Evolutionary conservation across 2,329 filamentous ascomycete species (phyloP), one percentile per base, ranked within the genome.

Genomic region (Exutisphaerella laricina): DNA sequence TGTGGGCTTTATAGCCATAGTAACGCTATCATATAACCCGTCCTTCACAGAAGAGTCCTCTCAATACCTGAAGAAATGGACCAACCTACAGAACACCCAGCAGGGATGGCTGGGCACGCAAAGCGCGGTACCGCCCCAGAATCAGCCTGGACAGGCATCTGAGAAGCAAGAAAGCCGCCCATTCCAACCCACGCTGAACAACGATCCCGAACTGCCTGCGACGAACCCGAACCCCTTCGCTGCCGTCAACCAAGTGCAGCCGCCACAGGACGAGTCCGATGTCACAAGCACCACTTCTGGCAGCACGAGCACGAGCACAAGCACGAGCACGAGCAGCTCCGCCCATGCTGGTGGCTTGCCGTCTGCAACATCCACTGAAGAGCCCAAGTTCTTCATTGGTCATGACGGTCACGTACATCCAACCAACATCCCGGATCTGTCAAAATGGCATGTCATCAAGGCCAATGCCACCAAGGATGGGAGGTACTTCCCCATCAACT

Each of bases 401-500:
- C 22, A 26, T 17, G 25, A n/a, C 13, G 35, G 17, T 30, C 26
- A 6, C 12, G 12, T 22, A n/a, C 37, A 31, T 13, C 26, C 37
- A 2, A 22, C n/a, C 17, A 16, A 12, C 13, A 13, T 40, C 2
- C 28, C 28, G 4, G 38, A 22, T 3, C n/a, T 23, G 2, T 21
- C 28, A 5, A 29, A 34, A 12, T 44, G 37, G 18, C 34, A 44
- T 10, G 35, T 39, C 16, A 39, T 44, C 13, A 20, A n/a, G 17
- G 39, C 41, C 1, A 21, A 25, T 7, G 34, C 22, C 9, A 39
- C 31, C 2, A 13, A 20, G 18, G 35, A 45, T 39, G 30, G 40
- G 17, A 34, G 28, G 12, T 46, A 43, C 33, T 41, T 46, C 33
- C n/a, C 30, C 25, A 28, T 41, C 26, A 36, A 41, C 34, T 46